phyloP scores from a whole-genome alignment of 108 stramenopile species.

The Cyclotella cryptica region DNA sequence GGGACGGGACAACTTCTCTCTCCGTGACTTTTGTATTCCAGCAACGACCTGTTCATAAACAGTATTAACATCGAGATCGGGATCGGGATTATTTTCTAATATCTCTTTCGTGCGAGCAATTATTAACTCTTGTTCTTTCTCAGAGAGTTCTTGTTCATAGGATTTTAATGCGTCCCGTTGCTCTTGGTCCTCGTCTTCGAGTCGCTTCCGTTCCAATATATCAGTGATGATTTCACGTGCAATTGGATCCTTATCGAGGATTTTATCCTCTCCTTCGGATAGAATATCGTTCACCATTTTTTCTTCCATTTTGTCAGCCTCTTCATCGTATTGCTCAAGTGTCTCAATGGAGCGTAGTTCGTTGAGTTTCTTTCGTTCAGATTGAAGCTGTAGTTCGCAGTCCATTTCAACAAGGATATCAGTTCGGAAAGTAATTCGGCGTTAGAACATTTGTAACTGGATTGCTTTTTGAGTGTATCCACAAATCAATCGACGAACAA shows the following conservation, averaged over 20 bases:
- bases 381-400: not conserved
- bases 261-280: not conserved
- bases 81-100: not conserved
- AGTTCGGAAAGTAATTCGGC: too few relatives aligned
- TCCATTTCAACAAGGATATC: too few relatives aligned
- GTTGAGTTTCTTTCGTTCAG: not conserved
- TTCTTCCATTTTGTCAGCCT: slow-evolving; percentile 5
- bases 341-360: slow-evolving; percentile 3
- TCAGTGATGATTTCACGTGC: slow-evolving; percentile 10
- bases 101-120: not conserved
- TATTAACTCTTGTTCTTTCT: slow-evolving; percentile 7
- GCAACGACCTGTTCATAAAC: slow-evolving; percentile 12
- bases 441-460: too few relatives aligned
- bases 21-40: slow-evolving; percentile 6
- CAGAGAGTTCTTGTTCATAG: not conserved
- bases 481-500: not conserved
- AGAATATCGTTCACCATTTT: not conserved
- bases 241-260: slow-evolving; percentile 12
- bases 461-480: too few relatives aligned
- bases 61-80: not conserved
- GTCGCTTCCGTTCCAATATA: not conserved
- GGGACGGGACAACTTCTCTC: slow-evolving; percentile 17
- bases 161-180: not conserved
- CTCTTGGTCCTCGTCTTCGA: not conserved
- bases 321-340: not conserved